phyloP scores from a whole-genome alignment of 352 stramenopile genomes.

The Vaucheria bursata region DNA sequence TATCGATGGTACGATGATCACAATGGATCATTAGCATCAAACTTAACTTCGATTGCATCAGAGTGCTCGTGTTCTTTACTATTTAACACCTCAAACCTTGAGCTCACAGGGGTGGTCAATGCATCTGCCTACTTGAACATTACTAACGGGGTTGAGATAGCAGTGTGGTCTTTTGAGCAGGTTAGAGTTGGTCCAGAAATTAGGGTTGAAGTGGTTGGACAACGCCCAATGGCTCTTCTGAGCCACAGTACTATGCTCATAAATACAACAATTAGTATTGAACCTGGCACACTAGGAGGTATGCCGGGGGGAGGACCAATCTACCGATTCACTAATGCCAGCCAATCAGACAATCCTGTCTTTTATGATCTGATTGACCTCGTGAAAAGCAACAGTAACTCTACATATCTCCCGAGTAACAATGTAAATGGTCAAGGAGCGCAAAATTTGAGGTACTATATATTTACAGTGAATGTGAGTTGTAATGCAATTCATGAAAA shows the following conservation, averaged over 20 bases:
- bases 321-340: slow-evolving; percentile 43
- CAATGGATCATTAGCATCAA: slow-evolving; percentile 34
- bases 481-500: slow-evolving; percentile 74
- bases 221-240: slow-evolving; percentile 71
- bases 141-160: slow-evolving; percentile 71
- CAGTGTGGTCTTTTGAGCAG: slow-evolving; percentile 86
- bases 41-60: slow-evolving; percentile 51
- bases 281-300: slow-evolving; percentile 77
- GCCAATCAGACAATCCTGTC: slow-evolving; percentile 36
- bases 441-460: slow-evolving; percentile 71
- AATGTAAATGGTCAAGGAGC: slow-evolving; percentile 87
- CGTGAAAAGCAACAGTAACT: slow-evolving; percentile 9
- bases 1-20: slow-evolving; percentile 34
- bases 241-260: slow-evolving; percentile 78
- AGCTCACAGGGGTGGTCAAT: slow-evolving; percentile 62
- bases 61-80: slow-evolving; percentile 53
- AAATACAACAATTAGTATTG: slow-evolving; percentile 66
- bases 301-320: slow-evolving; percentile 80
- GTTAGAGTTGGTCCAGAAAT: slow-evolving; percentile 74
- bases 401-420: slow-evolving; percentile 52
- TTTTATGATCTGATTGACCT: slow-evolving; percentile 35
- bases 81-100: slow-evolving; percentile 69
- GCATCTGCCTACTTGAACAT: slow-evolving; percentile 53
- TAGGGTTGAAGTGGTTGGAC: slow-evolving; percentile 68
- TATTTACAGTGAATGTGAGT: slow-evolving; percentile 77